Percentiles rank a stretch among this genome's conserved stretches.
Evolutionary conservation across 176 grass and related monocot species (phyloP).

Genomic region (Avena atlantica): DNA sequence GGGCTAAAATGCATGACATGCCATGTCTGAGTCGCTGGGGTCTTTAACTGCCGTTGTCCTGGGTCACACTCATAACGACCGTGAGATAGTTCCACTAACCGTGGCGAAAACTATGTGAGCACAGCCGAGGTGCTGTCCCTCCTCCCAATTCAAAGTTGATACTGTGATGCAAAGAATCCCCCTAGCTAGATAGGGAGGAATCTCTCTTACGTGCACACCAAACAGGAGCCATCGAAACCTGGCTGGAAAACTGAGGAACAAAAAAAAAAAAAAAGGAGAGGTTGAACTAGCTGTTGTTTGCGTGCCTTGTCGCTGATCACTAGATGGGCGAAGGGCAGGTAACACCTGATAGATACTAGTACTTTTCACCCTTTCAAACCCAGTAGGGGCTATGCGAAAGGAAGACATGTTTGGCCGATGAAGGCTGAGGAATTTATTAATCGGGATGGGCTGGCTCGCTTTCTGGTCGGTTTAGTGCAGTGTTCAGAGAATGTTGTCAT

Average conservation of each 20-base stretch:
- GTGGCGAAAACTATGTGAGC: not conserved
- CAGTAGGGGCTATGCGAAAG: not conserved
- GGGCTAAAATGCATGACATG: not conserved
- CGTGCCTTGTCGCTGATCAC: too few relatives aligned
- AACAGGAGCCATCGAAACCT: constrained; percentile 17
- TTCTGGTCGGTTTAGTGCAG: constrained; percentile 4
- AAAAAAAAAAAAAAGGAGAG: not conserved
- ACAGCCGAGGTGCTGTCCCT: not conserved
- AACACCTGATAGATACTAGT: too few relatives aligned
- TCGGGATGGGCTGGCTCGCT: not conserved
- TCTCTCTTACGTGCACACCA: not conserved
- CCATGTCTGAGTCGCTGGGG: too few relatives aligned
- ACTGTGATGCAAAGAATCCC: not conserved
- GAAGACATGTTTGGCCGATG: not conserved
- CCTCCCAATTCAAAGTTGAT: constrained; percentile 3
- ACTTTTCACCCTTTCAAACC: not conserved
- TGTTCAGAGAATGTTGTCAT: constrained; percentile 46
- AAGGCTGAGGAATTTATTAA: not conserved
- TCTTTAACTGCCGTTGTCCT: not conserved
- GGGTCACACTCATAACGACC: constrained; percentile 26
- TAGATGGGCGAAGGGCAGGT: too few relatives aligned
- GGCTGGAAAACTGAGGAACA: not conserved
- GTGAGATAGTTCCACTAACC: constrained; percentile 41
- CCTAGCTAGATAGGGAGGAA: not conserved
- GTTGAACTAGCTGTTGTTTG: too few relatives aligned